A percentile compares a stretch with the other conserved stretches of the same genome.
phyloP scores from a whole-genome alignment of 1,284 basidiomycete genomes.

The Volvariella surrecta region DNA sequence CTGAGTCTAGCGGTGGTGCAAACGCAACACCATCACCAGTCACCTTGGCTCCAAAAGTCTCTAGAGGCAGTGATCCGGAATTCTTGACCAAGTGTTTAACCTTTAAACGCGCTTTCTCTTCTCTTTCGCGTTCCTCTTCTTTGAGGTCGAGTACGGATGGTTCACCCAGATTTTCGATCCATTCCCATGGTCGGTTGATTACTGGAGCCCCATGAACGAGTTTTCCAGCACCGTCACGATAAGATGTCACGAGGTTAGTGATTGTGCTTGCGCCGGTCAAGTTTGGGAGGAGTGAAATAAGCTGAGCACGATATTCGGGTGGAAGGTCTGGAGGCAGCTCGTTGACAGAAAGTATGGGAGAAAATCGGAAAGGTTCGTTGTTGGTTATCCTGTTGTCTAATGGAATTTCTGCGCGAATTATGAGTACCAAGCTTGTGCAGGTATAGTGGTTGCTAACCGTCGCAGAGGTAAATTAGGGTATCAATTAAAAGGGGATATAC shows the following conservation, averaged over 20 bases:
- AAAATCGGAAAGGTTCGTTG: conserved; percentile 55
- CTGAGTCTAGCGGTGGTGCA: conserved; percentile 11
- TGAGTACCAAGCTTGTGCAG: conserved; percentile 4
- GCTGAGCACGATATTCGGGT: conserved; percentile 41
- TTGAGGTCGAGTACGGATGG: conserved; percentile 28
- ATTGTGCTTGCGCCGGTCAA: conserved; percentile 43
- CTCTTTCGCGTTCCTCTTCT: conserved; percentile 30
- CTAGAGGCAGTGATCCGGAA: conserved; percentile 62
- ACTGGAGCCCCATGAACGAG: conserved; percentile 43
- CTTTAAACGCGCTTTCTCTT: conserved; percentile 27
- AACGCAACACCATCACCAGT: conserved; percentile 50
- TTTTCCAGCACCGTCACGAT: conserved; percentile 43
- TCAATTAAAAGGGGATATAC: conserved; percentile 62
- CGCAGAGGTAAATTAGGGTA: conserved; percentile 63
- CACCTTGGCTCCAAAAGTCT: conserved; percentile 53
- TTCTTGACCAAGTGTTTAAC: conserved; percentile 44
- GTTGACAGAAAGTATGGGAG: conserved; percentile 42
- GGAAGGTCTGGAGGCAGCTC: conserved; percentile 52
- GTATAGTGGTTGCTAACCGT: conserved; percentile 40
- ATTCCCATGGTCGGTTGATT: conserved; percentile 75
- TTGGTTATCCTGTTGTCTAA: conserved; percentile 40
- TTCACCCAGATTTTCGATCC: conserved; percentile 73
- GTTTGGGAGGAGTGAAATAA: conserved; percentile 48
- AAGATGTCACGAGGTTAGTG: conserved; percentile 46
- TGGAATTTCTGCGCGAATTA: conserved; percentile 43